Evolutionary conservation across 2,329 filamentous ascomycete genomes (phyloP).

Genomic region (Chaetomium strumarium): DNA sequence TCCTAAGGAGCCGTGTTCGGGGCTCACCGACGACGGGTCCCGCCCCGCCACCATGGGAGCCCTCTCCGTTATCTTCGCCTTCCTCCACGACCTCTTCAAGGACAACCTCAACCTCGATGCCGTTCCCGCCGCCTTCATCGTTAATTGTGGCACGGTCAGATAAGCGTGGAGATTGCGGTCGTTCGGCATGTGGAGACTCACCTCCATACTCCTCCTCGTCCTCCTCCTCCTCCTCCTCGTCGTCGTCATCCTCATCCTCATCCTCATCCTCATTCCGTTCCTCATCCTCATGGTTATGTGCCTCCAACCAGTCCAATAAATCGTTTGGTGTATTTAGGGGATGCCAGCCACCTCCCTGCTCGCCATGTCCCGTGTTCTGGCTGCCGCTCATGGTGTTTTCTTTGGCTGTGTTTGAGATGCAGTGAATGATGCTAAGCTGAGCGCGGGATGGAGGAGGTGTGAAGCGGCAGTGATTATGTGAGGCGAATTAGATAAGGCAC

Average conservation of each 20-base stretch:
- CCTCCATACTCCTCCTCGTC: conserved; percentile 1
- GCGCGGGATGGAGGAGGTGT: background rate
- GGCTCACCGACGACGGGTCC: conserved; percentile 22
- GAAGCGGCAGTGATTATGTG: background rate
- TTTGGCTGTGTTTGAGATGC: background rate
- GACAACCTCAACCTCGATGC: conserved; percentile 19
- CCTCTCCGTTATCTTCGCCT: conserved; percentile 16
- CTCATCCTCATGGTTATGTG: conserved; percentile 23
- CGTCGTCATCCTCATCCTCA: conserved; percentile 26
- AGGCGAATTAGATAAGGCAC: too few relatives aligned
- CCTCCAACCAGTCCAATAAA: background rate
- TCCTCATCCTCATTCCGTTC: conserved; percentile 17
- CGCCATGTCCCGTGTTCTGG: background rate
- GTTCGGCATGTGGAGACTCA: background rate
- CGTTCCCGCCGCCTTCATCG: conserved; percentile 6
- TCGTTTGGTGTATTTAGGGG: background rate
- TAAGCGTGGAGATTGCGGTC: background rate
- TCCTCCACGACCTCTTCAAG: conserved; percentile 22
- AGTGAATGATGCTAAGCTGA: background rate
- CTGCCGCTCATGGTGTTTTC: background rate
- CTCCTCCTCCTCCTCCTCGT: conserved; percentile 24
- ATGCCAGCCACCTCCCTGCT: background rate
- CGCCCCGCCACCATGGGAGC: conserved; percentile 24
- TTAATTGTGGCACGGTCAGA: background rate
- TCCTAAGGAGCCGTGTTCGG: conserved; percentile 11